These are phyloP conservation scores for Centrapalus pauciflorus DNA, from an alignment of 129 eudicot genomes.

Conservation along the genomic window DNA sequence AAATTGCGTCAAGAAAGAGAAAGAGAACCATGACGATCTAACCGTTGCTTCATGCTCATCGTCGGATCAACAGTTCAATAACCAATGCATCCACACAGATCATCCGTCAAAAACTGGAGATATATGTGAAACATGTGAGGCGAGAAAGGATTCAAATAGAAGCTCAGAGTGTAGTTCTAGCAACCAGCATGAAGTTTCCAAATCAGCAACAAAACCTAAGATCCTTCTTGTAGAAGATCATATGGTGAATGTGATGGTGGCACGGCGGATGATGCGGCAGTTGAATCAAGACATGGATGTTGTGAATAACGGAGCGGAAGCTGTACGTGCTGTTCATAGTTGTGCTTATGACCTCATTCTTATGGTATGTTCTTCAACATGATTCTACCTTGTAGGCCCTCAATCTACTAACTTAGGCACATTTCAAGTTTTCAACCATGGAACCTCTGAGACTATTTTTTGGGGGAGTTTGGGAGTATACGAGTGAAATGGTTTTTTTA, in stretches of 20 bases:
- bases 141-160: constrained; percentile 21
- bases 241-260: constrained; percentile 79
- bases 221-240: constrained; percentile 95
- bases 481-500: background rate
- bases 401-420: too few species aligned
- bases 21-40: constrained; percentile 13
- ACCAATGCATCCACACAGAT: too few species aligned
- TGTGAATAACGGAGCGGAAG: constrained; percentile 93
- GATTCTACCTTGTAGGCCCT: too few species aligned
- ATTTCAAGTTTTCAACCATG: too few species aligned
- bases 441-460: too few species aligned
- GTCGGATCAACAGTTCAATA: constrained; percentile 14
- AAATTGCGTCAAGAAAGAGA: constrained; percentile 16
- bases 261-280: constrained; percentile 82
- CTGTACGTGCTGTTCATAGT: constrained; percentile 70
- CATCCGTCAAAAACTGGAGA: too few species aligned
- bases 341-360: constrained; percentile 60
- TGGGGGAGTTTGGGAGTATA: background rate
- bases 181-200: constrained; percentile 27
- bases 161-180: constrained; percentile 40
- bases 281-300: constrained; percentile 76
- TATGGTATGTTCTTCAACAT: constrained; percentile 51
- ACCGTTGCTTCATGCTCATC: constrained; percentile 1
- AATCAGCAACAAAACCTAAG: constrained; percentile 41
- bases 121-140: background rate